phyloP scores from a whole-genome alignment of 345 rosid species.

The Aquilaria yunnanensis region DNA sequence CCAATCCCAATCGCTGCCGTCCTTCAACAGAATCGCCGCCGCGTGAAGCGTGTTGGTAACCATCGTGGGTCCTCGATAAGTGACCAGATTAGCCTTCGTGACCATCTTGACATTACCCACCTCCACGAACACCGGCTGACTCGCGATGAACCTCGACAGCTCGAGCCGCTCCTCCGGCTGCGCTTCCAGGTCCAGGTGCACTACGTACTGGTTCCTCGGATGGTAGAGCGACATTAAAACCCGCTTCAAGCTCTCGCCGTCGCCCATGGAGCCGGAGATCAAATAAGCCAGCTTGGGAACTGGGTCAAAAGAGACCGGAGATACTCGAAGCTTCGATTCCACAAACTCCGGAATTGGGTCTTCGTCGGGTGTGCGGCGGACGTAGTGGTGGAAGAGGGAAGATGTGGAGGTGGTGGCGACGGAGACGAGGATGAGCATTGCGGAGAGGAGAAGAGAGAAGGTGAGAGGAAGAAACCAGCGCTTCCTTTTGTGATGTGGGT shows the following conservation, averaged over 20 bases:
- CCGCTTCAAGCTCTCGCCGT: conserved; percentile 67
- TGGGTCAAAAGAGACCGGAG: conserved; percentile 18
- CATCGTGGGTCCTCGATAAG: conserved; percentile 91
- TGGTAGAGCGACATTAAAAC: conserved; percentile 74
- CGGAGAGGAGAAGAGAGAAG: conserved; percentile 34
- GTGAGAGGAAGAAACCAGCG: conserved; percentile 40
- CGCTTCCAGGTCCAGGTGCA: conserved; percentile 85
- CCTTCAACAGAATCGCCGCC: conserved; percentile 65
- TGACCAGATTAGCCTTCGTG: conserved; percentile 70
- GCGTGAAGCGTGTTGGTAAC: conserved; percentile 90
- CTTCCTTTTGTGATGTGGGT: conserved; percentile 31
- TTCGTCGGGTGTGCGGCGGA: conserved; percentile 6
- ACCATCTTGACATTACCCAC: conserved; percentile 72
- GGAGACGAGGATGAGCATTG: conserved; percentile 31
- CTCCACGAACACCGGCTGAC: conserved; percentile 39
- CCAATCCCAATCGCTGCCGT: conserved; percentile 94
- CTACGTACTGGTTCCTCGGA: conserved; percentile 75
- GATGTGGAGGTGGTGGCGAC: conserved; percentile 23
- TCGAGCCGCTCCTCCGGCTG: conserved; percentile 64
- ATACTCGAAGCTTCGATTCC: conserved; percentile 35
- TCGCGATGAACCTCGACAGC: conserved; percentile 48
- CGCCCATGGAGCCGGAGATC: conserved; percentile 78
- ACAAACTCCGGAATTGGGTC: conserved; percentile 32
- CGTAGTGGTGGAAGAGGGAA: conserved; percentile 12
- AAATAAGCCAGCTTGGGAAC: conserved; percentile 66